Base-by-base conservation (phyloP, 1,284 basidiomycete genomes). In the Waitea zeae region DNA sequence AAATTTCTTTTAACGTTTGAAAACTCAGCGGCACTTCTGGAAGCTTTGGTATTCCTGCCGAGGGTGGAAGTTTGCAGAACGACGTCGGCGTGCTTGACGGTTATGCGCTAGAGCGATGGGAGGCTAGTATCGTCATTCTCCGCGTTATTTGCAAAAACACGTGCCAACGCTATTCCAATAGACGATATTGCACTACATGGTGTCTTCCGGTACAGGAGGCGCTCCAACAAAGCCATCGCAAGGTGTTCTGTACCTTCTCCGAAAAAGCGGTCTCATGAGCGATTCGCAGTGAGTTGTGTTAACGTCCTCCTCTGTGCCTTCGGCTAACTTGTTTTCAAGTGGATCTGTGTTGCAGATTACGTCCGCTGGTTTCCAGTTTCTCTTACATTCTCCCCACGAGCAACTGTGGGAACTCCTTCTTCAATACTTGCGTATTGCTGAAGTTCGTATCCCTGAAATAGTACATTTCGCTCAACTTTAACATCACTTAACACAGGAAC, bases 101-200 rank as follows among this genome's bases (percentile, higher is more conserved):
- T 14, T 90, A 88, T 49, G 90, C 93, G 1, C 64, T 92, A 26
- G 79, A 87, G 43, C 73, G 86, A 38, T 99, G 95, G 92, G 95
- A 99, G 70, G 87, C 83, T 45, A 42, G 66, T 51, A 42, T 9
- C 24, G 24, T 26, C 9, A 26, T 26, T 7, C 24, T 9, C 24
- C n/a, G n/a, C 24, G 9, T 26, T 26, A 9, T n/a, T 9, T 9
- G n/a, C n/a, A n/a, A n/a, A n/a, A n/a, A n/a, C n/a, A n/a, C n/a
- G n/a, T n/a, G n/a, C 24, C n/a, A 26, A 7, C n/a, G 24, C 7
- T 26, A 19, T 17, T 15, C 24, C 38, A 37, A 22, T 38, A 88
- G 87, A 88, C 86, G 0, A 95, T 98, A 45, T 64, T 97, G 35
- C 92, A 97, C 56, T 98, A 87, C 53, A 96, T 99, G 92, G 95